These are phyloP conservation scores for Triticum monococcum DNA, from an alignment of 176 grass and related monocot species.

Conservation along the genomic window DNA sequence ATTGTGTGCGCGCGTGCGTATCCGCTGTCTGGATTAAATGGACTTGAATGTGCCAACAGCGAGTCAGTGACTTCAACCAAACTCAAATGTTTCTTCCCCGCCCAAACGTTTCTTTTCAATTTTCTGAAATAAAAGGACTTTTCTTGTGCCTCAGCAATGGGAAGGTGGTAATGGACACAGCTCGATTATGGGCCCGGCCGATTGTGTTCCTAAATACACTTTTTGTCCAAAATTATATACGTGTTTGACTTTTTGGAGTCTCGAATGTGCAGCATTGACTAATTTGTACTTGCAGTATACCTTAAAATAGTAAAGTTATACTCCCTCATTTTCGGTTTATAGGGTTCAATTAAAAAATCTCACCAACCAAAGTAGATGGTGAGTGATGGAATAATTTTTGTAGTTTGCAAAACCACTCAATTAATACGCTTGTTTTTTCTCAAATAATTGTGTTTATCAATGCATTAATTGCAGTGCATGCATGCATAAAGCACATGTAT, in stretches of 20 bases:
- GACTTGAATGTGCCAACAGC: neutral
- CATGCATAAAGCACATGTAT: no score
- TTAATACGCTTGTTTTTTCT: no score
- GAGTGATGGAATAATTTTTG: no score
- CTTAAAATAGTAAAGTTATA: no score
- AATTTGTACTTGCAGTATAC: no score
- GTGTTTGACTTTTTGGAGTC: neutral
- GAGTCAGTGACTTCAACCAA: conserved; percentile 14
- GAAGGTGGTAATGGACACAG: no score
- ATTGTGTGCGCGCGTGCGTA: neutral
- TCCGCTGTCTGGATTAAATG: neutral
- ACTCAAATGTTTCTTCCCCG: neutral
- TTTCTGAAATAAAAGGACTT: neutral
- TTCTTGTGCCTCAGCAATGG: neutral
- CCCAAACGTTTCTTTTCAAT: neutral
- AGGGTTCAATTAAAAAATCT: no score
- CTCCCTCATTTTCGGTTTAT: no score
- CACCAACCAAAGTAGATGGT: no score
- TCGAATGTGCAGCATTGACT: neutral
- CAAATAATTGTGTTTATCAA: no score
- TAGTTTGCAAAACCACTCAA: no score
- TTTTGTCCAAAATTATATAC: neutral
- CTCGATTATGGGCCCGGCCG: neutral
- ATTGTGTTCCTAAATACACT: neutral
- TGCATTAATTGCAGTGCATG: no score